These are phyloP conservation scores for Fusarium abutilonis DNA, from an alignment of 2,329 filamentous ascomycete genomes.

Conservation along the genomic window DNA sequence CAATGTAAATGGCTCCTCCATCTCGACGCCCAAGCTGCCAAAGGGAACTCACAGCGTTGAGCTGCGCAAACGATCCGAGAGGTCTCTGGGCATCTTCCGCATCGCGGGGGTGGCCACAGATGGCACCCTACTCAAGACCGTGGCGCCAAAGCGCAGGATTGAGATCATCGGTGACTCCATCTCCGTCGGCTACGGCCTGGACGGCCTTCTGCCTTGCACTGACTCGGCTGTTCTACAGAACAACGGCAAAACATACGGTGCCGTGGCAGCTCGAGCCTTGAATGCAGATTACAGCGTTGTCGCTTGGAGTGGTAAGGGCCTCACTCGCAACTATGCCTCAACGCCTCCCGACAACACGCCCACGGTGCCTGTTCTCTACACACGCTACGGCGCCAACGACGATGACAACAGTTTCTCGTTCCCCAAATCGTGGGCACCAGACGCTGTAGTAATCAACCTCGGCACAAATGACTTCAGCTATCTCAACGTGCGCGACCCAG, in stretches of 20 bases:
- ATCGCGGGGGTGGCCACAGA: slow-evolving; percentile 15
- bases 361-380: slow-evolving; percentile 54
- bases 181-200: slow-evolving; percentile 56
- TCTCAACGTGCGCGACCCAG: slow-evolving; percentile 43
- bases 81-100: slow-evolving; percentile 16
- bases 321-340: slow-evolving; percentile 53
- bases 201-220: slow-evolving; percentile 52
- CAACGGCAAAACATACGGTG: slow-evolving; percentile 56
- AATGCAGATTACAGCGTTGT: slow-evolving; percentile 55
- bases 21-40: slow-evolving; percentile 9
- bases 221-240: slow-evolving; percentile 53
- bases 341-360: slow-evolving; percentile 46
- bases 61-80: slow-evolving; percentile 31
- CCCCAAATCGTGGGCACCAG: slow-evolving; percentile 41
- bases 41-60: slow-evolving; percentile 31
- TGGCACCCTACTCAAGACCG: slow-evolving; percentile 36
- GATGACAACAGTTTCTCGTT: slow-evolving; percentile 52
- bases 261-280: slow-evolving; percentile 53
- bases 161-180: slow-evolving; percentile 59
- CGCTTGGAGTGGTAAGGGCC: slow-evolving; percentile 57
- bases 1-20: slow-evolving; percentile 15
- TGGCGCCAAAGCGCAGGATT: slow-evolving; percentile 49
- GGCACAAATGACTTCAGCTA: slow-evolving; percentile 58
- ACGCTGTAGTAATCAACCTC: slow-evolving; percentile 56
- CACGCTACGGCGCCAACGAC: slow-evolving; percentile 55